Percentiles rank a stretch among this genome's conserved stretches.
These are phyloP conservation scores for Phellopilus nigrolimitatus DNA, from an alignment of 1,284 basidiomycete species.

Conservation along the genomic window DNA sequence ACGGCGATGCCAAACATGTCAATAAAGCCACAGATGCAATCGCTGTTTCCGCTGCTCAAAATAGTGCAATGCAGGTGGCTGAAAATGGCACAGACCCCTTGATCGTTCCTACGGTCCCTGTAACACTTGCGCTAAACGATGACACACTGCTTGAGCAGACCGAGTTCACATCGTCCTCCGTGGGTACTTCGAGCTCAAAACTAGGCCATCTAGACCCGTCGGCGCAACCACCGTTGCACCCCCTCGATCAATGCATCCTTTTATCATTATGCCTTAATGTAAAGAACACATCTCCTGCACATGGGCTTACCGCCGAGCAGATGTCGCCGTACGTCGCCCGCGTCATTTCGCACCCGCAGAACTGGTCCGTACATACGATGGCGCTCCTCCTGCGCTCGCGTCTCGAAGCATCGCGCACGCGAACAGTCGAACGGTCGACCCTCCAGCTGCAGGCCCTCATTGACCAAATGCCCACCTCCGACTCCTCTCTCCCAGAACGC, in stretches of 20 bases:
- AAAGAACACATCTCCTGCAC: slow-evolving; percentile 79
- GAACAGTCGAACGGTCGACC: slow-evolving; percentile 86
- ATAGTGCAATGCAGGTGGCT: slow-evolving; percentile 16
- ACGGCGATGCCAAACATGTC: slow-evolving; percentile 20
- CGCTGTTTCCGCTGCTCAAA: background rate
- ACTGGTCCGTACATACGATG: slow-evolving; percentile 95
- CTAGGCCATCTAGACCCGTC: slow-evolving; percentile 75
- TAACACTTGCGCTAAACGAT: slow-evolving; percentile 85
- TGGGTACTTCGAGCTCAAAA: slow-evolving; percentile 38
- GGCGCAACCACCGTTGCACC: slow-evolving; percentile 81
- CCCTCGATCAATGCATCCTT: slow-evolving; percentile 88
- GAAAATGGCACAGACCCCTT: slow-evolving; percentile 22
- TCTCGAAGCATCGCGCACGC: slow-evolving; percentile 79
- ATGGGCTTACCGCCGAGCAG: slow-evolving; percentile 85
- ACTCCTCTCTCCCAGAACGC: slow-evolving; percentile 66
- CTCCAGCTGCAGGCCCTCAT: slow-evolving; percentile 90
- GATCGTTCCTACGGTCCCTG: slow-evolving; percentile 48
- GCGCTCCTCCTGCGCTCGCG: slow-evolving; percentile 87
- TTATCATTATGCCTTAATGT: slow-evolving; percentile 87
- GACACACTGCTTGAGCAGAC: slow-evolving; percentile 96
- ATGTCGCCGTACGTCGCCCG: slow-evolving; percentile 87
- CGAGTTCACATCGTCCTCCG: slow-evolving; percentile 72
- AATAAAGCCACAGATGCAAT: background rate
- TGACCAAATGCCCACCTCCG: slow-evolving; percentile 90
- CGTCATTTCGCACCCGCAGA: slow-evolving; percentile 80